phyloP scores from a whole-genome alignment of 1,284 basidiomycete species.

The Austropuccinia psidii region DNA sequence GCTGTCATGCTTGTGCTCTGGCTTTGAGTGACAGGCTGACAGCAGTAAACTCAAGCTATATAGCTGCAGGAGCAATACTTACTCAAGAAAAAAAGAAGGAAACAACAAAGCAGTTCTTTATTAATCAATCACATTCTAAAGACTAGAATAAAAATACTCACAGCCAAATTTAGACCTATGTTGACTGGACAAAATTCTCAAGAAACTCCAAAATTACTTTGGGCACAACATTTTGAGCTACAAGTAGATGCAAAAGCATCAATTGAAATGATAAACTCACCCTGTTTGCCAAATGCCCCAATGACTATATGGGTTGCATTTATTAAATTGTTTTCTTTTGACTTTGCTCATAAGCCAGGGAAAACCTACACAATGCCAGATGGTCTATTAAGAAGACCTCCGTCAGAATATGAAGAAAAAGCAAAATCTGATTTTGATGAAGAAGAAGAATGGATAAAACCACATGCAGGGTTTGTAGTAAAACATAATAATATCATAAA shows the following conservation, averaged over 20 bases:
- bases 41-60: neutral
- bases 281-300: neutral
- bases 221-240: conserved; percentile 12
- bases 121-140: neutral
- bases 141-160: conserved; percentile 13
- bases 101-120: neutral
- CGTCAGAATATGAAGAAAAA: neutral
- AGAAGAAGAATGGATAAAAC: too few species aligned
- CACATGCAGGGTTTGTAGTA: too few species aligned
- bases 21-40: too few species aligned
- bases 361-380: neutral
- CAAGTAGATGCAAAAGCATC: conserved; percentile 26
- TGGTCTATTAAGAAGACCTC: neutral
- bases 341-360: neutral
- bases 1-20: too few species aligned
- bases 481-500: too few species aligned
- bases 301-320: conserved; percentile 2
- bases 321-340: neutral
- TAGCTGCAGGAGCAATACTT: neutral
- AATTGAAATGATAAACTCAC: conserved; percentile 20
- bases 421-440: conserved; percentile 8
- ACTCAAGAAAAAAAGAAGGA: neutral
- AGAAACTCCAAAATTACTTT: conserved; percentile 1
- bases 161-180: conserved; percentile 26
- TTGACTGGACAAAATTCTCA: conserved; percentile 4